phyloP scores from a whole-genome alignment of 352 stramenopile genomes.

The Phytophthora podocarpi region DNA sequence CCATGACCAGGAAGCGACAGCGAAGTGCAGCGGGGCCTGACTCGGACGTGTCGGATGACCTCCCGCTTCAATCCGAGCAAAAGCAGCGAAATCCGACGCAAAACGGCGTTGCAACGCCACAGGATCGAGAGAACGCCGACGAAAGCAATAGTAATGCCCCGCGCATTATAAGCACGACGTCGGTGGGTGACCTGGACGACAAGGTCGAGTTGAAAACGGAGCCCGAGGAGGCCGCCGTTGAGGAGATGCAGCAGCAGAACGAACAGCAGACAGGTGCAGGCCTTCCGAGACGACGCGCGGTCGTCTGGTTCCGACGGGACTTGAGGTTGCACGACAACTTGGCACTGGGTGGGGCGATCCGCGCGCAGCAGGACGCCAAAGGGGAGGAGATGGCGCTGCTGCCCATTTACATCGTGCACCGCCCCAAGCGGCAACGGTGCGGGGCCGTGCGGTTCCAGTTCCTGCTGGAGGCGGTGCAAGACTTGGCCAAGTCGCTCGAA shows the following conservation, averaged over 20 bases:
- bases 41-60: neutral
- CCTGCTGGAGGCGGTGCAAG: constrained; percentile 89
- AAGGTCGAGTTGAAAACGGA: neutral
- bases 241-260: too few species aligned
- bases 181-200: neutral
- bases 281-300: constrained; percentile 38
- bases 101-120: too few species aligned
- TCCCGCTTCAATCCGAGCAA: too few species aligned
- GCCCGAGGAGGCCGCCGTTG: too few species aligned
- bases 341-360: constrained; percentile 77
- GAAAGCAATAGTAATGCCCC: constrained; percentile 13
- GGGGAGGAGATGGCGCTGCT: constrained; percentile 43
- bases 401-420: constrained; percentile 90
- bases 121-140: neutral
- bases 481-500: constrained; percentile 61
- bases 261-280: too few species aligned
- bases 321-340: constrained; percentile 97
- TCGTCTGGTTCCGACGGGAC: constrained; percentile 95
- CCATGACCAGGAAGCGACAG: constrained; percentile 29
- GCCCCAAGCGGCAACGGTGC: constrained; percentile 67
- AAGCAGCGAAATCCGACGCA: too few species aligned
- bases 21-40: neutral
- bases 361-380: constrained; percentile 15
- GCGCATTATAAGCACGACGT: neutral
- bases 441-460: constrained; percentile 88